phyloP scores from a whole-genome alignment of 202 grass and related monocot genomes.

The Bolboschoenoplectus hybrid region DNA sequence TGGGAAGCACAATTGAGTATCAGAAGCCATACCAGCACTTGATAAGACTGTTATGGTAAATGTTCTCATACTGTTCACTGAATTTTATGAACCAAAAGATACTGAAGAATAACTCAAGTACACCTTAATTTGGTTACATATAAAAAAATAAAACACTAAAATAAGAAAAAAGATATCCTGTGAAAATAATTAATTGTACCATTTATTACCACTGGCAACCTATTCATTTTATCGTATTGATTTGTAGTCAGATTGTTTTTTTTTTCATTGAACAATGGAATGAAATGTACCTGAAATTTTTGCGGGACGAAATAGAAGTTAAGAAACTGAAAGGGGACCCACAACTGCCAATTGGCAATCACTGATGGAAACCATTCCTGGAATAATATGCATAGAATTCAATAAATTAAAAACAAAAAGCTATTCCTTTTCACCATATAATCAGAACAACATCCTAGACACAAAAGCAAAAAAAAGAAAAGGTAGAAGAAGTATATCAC shows the following conservation, averaged over 20 bases:
- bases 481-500: slow-evolving; percentile 44
- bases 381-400: slow-evolving; percentile 36
- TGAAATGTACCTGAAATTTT: slow-evolving; percentile 62
- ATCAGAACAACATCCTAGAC: neutral
- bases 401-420: slow-evolving; percentile 26
- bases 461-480: neutral
- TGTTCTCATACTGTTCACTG: neutral
- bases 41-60: neutral
- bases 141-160: slow-evolving; percentile 34
- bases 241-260: slow-evolving; percentile 1
- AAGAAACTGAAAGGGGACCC: slow-evolving; percentile 92
- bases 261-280: slow-evolving; percentile 33
- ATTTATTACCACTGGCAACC: neutral
- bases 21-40: slow-evolving; percentile 24
- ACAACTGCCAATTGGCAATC: slow-evolving; percentile 85
- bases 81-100: neutral
- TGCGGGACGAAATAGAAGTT: slow-evolving; percentile 88
- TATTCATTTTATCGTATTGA: neutral
- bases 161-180: neutral
- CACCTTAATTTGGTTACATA: neutral
- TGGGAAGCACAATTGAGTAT: neutral
- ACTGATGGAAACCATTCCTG: slow-evolving; percentile 84
- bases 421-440: neutral
- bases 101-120: neutral
- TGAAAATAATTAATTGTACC: slow-evolving; percentile 25